These are phyloP conservation scores for Raddia distichophylla DNA, from an alignment of 176 grass and related monocot genomes.

Conservation along the genomic window DNA sequence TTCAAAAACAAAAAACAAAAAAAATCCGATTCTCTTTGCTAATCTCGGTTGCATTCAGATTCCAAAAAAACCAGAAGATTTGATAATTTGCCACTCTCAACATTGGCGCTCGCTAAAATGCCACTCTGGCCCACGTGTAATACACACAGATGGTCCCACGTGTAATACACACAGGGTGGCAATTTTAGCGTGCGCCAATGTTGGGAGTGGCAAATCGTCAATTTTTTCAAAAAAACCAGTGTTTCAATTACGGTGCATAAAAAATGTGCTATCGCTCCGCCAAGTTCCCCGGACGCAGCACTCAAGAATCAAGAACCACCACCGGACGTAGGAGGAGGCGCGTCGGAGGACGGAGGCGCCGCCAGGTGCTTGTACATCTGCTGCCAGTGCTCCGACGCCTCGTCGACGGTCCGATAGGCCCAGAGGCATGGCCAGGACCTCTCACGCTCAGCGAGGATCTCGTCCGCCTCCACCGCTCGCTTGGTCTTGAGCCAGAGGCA, in stretches of 20 bases:
- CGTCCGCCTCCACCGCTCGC: conserved; percentile 52
- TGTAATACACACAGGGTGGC: too few species aligned
- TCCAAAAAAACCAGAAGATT: not conserved
- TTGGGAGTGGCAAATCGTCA: too few species aligned
- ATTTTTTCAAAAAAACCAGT: not conserved
- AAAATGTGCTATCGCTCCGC: not conserved
- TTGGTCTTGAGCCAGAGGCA: conserved; percentile 81
- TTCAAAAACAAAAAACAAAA: not conserved
- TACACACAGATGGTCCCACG: too few species aligned
- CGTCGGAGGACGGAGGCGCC: not conserved
- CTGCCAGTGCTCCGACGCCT: conserved; percentile 69
- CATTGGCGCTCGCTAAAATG: too few species aligned
- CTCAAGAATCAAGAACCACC: not conserved
- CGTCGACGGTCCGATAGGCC: conserved; percentile 79
- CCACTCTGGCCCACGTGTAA: too few species aligned
- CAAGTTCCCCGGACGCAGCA: not conserved
- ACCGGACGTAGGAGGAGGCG: not conserved
- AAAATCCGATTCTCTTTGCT: not conserved
- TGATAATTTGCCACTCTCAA: too few species aligned
- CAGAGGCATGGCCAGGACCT: conserved; percentile 68
- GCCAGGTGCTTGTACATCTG: conserved; percentile 57
- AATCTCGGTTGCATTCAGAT: not conserved
- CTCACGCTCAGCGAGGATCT: conserved; percentile 69
- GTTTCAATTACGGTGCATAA: not conserved
- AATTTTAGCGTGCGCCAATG: too few species aligned